These are phyloP conservation scores for Sphagnurus paluster DNA, from an alignment of 1,284 basidiomycete species.

Conservation along the genomic window DNA sequence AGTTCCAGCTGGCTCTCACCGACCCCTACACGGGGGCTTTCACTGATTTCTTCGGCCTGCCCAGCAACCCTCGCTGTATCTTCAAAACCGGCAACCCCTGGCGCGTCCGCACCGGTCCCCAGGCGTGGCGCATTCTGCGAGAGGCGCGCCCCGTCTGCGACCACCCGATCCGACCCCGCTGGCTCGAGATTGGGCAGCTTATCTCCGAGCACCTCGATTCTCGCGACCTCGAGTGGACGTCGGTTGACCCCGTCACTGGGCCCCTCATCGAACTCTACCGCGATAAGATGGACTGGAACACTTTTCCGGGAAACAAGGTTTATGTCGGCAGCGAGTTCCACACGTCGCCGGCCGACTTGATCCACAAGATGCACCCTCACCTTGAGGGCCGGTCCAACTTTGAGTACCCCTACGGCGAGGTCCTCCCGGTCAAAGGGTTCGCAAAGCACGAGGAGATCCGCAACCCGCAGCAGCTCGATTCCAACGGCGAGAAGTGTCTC, in stretches of 20 bases:
- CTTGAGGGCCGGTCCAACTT: conserved; percentile 14
- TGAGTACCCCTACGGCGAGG: conserved; percentile 26
- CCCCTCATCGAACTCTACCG: conserved; percentile 1
- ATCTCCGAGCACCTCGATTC: too few species aligned
- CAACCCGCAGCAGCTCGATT: too few species aligned
- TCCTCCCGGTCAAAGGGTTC: conserved; percentile 26
- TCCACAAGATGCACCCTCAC: too few species aligned
- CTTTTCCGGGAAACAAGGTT: too few species aligned
- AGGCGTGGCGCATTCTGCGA: conserved; percentile 26
- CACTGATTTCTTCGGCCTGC: conserved; percentile 15
- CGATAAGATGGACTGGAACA: too few species aligned
- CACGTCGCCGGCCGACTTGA: too few species aligned
- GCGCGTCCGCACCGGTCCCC: conserved; percentile 25
- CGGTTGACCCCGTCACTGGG: too few species aligned
- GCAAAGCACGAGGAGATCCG: conserved; percentile 26
- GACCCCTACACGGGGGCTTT: conserved; percentile 1
- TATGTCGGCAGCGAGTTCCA: not conserved
- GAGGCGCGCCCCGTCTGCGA: conserved; percentile 31
- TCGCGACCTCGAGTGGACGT: too few species aligned
- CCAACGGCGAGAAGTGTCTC: too few species aligned
- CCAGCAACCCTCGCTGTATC: conserved; percentile 25
- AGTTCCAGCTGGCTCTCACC: not conserved
- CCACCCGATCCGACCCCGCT: conserved; percentile 20
- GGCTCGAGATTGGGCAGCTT: conserved; percentile 18
- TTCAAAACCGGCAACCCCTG: conserved; percentile 29